Evolutionary conservation across 1,284 basidiomycete genomes (phyloP).

Genomic region (Apiotrichum veenhuisii): DNA sequence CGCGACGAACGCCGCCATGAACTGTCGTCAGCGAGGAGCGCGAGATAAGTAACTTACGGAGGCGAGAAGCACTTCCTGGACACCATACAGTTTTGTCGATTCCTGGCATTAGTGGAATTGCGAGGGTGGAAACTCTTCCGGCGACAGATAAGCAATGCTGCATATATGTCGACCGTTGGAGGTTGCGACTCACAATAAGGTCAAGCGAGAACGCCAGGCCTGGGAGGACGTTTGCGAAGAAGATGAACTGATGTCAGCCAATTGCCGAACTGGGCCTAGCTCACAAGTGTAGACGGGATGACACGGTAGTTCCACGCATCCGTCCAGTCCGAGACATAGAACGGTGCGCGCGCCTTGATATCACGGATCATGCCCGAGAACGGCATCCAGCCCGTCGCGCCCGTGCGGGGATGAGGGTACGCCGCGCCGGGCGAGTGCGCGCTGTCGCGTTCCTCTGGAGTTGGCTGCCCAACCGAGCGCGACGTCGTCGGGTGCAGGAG

Average conservation of each 20-base stretch:
- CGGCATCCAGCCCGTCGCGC: constrained; percentile 6
- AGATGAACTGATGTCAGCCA: constrained; percentile 46
- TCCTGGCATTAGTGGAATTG: constrained; percentile 47
- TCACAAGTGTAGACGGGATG: constrained; percentile 47
- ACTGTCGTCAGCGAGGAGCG: constrained; percentile 53
- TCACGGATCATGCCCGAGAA: constrained; percentile 68
- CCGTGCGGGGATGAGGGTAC: background rate
- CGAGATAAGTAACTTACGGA: constrained; percentile 34
- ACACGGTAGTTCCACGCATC: constrained; percentile 82
- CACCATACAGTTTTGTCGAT: constrained; percentile 82
- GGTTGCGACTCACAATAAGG: constrained; percentile 59
- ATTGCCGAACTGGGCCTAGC: constrained; percentile 46
- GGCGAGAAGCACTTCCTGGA: constrained; percentile 68
- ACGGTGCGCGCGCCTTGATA: constrained; percentile 70
- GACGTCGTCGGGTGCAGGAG: constrained; percentile 32
- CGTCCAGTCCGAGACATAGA: constrained; percentile 78
- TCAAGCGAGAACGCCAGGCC: constrained; percentile 91
- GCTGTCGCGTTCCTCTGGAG: background rate
- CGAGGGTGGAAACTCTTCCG: too few species aligned
- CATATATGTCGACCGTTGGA: too few species aligned
- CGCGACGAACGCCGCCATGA: constrained; percentile 89
- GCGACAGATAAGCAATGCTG: too few species aligned
- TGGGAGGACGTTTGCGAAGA: constrained; percentile 58
- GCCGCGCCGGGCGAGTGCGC: background rate
- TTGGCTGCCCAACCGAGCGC: background rate